These are phyloP conservation scores for Pythium grandisporangium DNA, from an alignment of 352 stramenopile genomes.

Conservation along the genomic window DNA sequence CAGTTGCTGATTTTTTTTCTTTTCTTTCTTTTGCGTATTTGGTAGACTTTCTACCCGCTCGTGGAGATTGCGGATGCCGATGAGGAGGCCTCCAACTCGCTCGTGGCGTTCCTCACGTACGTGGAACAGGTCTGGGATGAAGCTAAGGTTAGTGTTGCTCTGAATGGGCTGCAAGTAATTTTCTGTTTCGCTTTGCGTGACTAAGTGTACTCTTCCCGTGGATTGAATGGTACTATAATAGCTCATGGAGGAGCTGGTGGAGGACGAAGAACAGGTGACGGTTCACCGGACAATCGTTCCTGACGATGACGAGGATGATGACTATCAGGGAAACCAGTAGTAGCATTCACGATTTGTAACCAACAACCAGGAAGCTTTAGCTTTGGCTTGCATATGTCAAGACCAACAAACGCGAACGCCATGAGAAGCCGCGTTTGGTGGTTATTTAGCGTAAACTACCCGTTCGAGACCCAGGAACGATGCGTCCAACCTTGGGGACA, in stretches of 20 bases:
- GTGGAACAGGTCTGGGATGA: slow-evolving; percentile 60
- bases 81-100: slow-evolving; percentile 34
- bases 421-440: neutral
- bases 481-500: slow-evolving; percentile 44
- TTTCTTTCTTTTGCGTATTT: too few relatives aligned
- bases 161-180: too few relatives aligned
- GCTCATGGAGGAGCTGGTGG: slow-evolving; percentile 17
- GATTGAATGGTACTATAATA: slow-evolving; percentile 3
- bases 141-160: slow-evolving; percentile 59
- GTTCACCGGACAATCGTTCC: neutral
- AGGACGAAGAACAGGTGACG: slow-evolving; percentile 6
- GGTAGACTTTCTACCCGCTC: slow-evolving; percentile 41
- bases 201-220: neutral
- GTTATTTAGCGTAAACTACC: slow-evolving; percentile 7
- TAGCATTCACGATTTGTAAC: too few relatives aligned
- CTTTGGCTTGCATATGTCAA: too few relatives aligned
- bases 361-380: too few relatives aligned
- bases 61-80: slow-evolving; percentile 36
- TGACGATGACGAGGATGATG: slow-evolving; percentile 2
- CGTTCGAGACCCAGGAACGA: slow-evolving; percentile 38
- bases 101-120: slow-evolving; percentile 48
- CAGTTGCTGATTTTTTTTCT: too few relatives aligned
- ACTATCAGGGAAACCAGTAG: too few relatives aligned
- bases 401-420: too few relatives aligned
- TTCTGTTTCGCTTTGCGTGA: too few relatives aligned